Base-by-base conservation (phyloP, 2,329 filamentous ascomycete genomes). In the Ophiostoma perfectum region DNA sequence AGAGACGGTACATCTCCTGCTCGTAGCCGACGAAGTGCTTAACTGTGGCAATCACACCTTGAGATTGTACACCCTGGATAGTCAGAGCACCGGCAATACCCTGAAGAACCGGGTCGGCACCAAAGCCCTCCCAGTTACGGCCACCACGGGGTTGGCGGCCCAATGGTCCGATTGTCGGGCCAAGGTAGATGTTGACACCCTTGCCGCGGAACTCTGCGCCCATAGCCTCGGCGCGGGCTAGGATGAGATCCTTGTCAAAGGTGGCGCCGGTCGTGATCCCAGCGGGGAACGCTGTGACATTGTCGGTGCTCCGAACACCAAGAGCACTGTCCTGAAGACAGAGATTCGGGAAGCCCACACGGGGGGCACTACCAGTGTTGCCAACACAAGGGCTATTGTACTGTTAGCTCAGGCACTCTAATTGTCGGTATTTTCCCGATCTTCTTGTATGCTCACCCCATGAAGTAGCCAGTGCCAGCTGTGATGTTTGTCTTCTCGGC, bases 121-220 rank as follows among this genome's bases (percentile, higher is more conserved):
- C 89, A 74, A 94, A 95, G 0, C 88, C 90, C 76, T 95, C 92
- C 91, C 91, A 96, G 75, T 92, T 93, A 55, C 92, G 82, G 0
- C 92, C 92, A 44, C 87, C 92, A 64, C 82, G 83, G 0, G 90
- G 89, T 73, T 91, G 90, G 9, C 90, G 83, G 2, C 90, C 90
- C 1, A 93, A 75, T 1, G 91, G 85, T 0, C 90, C 90, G 47
- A 92, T 85, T 81, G 2, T 91, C 88, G 74, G 88, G 85, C 74
- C 68, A 0, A 71, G 68, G 45, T 70, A 88, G 9, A 84, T 81
- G 66, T 85, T 86, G 39, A 89, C 86, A 77, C 95, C 92, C 41
- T 84, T 81, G 3, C 87, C 92, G 74, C 92, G 83, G 65, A 85
- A 89, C 71, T 83, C 82, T 2, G 90, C 92, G 16, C 91, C 88